Conservation (phyloP, 306 rosid genomes). For the Rubus idaeus region DNA sequence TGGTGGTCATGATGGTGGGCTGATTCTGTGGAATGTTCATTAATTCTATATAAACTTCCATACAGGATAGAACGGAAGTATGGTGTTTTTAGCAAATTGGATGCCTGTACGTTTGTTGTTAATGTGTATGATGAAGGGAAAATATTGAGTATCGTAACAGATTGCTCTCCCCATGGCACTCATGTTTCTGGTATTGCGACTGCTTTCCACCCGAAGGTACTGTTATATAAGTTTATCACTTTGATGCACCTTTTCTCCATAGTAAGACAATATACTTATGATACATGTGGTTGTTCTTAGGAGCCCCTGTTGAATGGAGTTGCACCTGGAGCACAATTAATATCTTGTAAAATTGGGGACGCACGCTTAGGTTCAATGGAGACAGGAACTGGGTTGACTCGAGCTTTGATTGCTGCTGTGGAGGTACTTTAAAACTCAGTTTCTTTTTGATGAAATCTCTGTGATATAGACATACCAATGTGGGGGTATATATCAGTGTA, state of each 20-base stretch:
- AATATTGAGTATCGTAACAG: constrained; percentile 83
- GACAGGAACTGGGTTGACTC: constrained; percentile 94
- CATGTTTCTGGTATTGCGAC: constrained; percentile 95
- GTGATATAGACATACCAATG: constrained; percentile 10
- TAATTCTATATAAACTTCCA: constrained; percentile 17
- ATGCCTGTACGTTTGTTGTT: constrained; percentile 85
- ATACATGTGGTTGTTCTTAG: constrained; percentile 44
- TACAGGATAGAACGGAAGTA: constrained; percentile 76
- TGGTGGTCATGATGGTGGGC: constrained; percentile 20
- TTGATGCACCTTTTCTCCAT: constrained; percentile 1
- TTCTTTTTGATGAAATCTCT: constrained; percentile 16
- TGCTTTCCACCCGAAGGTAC: constrained; percentile 95
- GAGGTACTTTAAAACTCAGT: constrained; percentile 56
- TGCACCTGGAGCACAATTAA: constrained; percentile 97
- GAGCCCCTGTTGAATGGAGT: constrained; percentile 96
- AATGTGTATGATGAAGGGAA: constrained; percentile 88
- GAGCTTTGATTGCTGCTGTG: constrained; percentile 92
- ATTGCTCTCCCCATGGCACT: constrained; percentile 91
- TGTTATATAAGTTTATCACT: constrained; percentile 23
- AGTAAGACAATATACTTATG: constrained; percentile 22
- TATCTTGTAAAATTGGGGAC: constrained; percentile 99
- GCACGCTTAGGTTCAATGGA: constrained; percentile 94
- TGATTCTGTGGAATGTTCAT: constrained; percentile 21
- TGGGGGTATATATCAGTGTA: constrained; percentile 8
- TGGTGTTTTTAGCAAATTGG: constrained; percentile 91